Evolutionary conservation across 2,329 filamentous ascomycete species (phyloP).

Genomic region (Phialophora expanda): DNA sequence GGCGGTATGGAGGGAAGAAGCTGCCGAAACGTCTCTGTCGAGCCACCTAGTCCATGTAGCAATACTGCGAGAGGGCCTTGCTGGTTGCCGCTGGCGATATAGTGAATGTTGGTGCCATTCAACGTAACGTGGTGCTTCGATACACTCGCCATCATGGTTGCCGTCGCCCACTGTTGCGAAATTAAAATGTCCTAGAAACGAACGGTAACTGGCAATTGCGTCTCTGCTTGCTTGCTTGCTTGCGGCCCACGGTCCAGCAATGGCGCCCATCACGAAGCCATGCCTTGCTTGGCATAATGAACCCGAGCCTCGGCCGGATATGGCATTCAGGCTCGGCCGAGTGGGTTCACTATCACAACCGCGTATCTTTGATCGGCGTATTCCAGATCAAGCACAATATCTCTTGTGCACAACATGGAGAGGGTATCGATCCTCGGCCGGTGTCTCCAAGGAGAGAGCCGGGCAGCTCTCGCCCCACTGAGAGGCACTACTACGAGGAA

Average conservation of each 20-base stretch:
- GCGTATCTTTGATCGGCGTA: neutral
- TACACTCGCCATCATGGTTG: constrained; percentile 14
- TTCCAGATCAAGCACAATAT: neutral
- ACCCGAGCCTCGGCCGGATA: constrained; percentile 15
- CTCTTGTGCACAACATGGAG: no score
- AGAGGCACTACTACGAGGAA: no score
- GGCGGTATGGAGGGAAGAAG: constrained; percentile 35
- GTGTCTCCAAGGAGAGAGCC: no score
- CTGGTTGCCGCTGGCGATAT: constrained; percentile 36
- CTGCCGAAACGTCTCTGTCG: constrained; percentile 29
- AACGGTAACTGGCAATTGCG: no score
- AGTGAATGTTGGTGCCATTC: constrained; percentile 41
- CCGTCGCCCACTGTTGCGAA: neutral
- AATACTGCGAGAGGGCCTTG: constrained; percentile 40
- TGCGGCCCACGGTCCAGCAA: no score
- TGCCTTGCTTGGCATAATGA: no score
- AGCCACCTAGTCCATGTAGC: constrained; percentile 43
- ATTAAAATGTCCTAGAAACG: neutral
- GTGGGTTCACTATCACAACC: neutral
- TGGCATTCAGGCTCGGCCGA: constrained; percentile 12
- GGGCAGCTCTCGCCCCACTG: no score
- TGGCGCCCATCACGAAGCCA: no score
- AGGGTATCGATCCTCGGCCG: neutral
- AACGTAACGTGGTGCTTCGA: constrained; percentile 23
- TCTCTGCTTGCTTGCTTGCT: constrained; percentile 6